Conservation (phyloP, 129 eudicot species). For the Deinandra increscens region DNA sequence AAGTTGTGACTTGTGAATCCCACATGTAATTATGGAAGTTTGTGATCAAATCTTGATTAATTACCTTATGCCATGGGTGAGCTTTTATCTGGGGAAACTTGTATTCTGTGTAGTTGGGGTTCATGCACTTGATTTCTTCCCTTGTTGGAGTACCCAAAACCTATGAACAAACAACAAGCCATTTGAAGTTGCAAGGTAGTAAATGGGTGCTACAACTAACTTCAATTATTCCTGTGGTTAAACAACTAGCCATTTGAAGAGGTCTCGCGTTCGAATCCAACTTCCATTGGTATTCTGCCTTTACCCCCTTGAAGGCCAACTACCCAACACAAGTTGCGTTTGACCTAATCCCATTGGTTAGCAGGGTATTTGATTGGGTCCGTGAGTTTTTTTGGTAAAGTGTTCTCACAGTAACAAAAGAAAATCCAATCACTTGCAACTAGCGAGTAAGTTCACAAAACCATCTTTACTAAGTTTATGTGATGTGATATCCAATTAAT, state of each 20-base stretch:
- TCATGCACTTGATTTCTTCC: slow-evolving; percentile 94
- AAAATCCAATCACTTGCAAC: not conserved
- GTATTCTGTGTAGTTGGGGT: slow-evolving; percentile 89
- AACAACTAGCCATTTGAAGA: too few species aligned
- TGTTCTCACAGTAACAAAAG: too few species aligned
- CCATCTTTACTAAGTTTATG: not conserved
- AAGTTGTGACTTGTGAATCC: slow-evolving; percentile 13
- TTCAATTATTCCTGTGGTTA: not conserved
- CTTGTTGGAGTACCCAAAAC: slow-evolving; percentile 83
- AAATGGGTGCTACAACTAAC: not conserved
- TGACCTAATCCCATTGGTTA: too few species aligned
- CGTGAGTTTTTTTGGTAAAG: too few species aligned
- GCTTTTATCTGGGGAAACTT: slow-evolving; percentile 95
- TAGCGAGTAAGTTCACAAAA: not conserved
- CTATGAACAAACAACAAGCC: slow-evolving; percentile 35
- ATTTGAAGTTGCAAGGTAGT: slow-evolving; percentile 9
- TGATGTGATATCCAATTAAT: not conserved
- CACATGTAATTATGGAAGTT: slow-evolving; percentile 7
- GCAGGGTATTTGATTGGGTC: too few species aligned
- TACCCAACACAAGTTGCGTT: too few species aligned
- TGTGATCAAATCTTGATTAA: not conserved
- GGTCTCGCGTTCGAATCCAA: too few species aligned
- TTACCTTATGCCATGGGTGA: slow-evolving; percentile 95
- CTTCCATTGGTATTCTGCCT: too few species aligned
- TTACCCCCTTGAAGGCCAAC: too few species aligned